Evolutionary conservation across 2,329 filamentous ascomycete genomes (phyloP), one percentile per base, ranked within the genome.

Genomic region (Zalaria obscura): DNA sequence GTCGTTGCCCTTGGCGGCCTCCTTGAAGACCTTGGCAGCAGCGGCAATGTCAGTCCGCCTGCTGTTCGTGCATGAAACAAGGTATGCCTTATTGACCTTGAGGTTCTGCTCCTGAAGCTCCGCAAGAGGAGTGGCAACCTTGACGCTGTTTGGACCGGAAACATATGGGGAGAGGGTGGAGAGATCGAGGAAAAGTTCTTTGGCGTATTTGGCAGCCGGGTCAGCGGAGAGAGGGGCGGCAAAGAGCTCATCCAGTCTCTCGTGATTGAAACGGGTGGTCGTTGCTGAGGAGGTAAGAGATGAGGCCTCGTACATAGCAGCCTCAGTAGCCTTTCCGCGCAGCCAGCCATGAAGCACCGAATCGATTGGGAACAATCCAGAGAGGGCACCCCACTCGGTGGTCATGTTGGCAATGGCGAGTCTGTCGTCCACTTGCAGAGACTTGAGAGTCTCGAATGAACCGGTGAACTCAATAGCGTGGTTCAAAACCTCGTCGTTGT

Each of bases 31-130:
- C 36, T 73, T 75, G 1, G 87, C 88, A 1, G 89, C 89, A 0
- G 82, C 78, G 0, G 77, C 78, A 9, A 96, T 68, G 58, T 96
- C 89, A 0, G 83, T 87, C 6, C 78, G 74, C 39, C 89, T 72
- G 0, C 76, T 80, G 63, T 95, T 95, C 4, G 89, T 96, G 67
- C 89, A 96, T 0, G 80, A 87, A 0, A 95, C 80, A 0, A 95
- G 68, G 58, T 94, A 95, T 0, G 84, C 87, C 56, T 83, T 86
- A 66, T 95, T 65, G 25, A 96, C 62, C 38, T 75, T 72, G 58
- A 96, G 93, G 48, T 83, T 65, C 55, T 89, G 69, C 0, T 72
- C 56, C 51, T 81, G 80, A 1, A 96, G 73, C 28, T 89, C 76
- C 4, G 68, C 64, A 1, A 96, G 61, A 0, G 89, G 85, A 0